Base-by-base conservation (phyloP, 1,139 yeast species). In the Lodderomyces oxycetoniae region DNA sequence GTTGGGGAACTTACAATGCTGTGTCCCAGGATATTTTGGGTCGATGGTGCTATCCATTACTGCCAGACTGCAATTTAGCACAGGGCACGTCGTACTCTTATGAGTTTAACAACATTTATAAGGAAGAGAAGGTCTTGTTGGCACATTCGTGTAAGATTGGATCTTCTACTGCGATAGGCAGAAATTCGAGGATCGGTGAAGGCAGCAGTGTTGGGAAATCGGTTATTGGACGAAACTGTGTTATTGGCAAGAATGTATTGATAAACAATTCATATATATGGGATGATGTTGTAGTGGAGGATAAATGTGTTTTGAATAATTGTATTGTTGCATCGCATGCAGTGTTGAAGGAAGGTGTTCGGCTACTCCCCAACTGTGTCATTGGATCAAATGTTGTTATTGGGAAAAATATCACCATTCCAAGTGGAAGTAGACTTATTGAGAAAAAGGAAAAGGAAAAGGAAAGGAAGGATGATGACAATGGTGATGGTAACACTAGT, bases 111-210 rank as follows among this genome's bases (percentile, higher is more conserved):
- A 94, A 91, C 55, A 76, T 89, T 32, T 91, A 93, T 60, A 88
- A 87, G 58, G 93, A 83, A 45, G 74, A 74, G 32, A 80, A 81
- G 44, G 91, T 91, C 15, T 77, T 88, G 10, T 68, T 93, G 47
- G 95, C 96, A 0, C 96, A 89, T 55, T 82, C 93, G n/a, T 87
- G 96, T 61, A 78, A 77, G 45, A 74, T 87, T 41, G 83, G 82
- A 14, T 73, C 79, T 33, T 71, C 85, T 46, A 82, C 89, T 4
- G 81, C 85, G 4, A 83, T 93, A 44, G 96, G 96, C 1, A 62
- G 78, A 5, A 71, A 75, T 36, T 71, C 96, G 0, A 70, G 67
- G 29, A 79, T 91, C 44, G 81, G 80, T 26, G 78, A 77, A 35
- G 70, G 72, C 4, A 54, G 82, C 3, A 47, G 51, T 4, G 68